Conservation (phyloP, 164 flowering plant species). For the Euptelea pleiosperma region DNA sequence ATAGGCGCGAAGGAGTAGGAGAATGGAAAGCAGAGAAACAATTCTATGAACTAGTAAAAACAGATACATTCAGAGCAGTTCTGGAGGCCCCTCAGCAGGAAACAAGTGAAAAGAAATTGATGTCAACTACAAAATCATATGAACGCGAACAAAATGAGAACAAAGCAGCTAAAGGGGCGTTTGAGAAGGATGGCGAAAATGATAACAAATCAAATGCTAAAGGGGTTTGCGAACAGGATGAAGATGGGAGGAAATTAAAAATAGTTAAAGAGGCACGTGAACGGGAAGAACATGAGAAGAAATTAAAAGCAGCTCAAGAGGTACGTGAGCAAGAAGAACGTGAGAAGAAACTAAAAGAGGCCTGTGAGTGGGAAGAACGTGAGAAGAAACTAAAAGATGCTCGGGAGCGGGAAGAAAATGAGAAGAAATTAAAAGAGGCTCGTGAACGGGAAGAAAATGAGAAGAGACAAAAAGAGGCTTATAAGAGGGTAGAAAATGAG, state of each 20-base stretch:
- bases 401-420: conserved; percentile 10
- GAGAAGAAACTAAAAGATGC: conserved; percentile 16
- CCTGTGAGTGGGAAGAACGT: conserved; percentile 11
- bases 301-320: conserved; percentile 18
- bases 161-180: conserved; percentile 7
- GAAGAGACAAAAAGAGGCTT: conserved; percentile 8
- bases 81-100: conserved; percentile 15
- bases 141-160: conserved; percentile 12
- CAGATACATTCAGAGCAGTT: conserved; percentile 20
- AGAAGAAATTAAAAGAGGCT: conserved; percentile 5
- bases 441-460: conserved; percentile 16
- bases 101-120: conserved; percentile 16
- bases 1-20: conserved; percentile 30
- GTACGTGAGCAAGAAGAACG: conserved; percentile 8
- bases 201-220: conserved; percentile 13
- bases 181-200: conserved; percentile 20
- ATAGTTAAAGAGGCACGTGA: conserved; percentile 14
- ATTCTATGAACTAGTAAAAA: conserved; percentile 52
- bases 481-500: not conserved
- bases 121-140: conserved; percentile 9
- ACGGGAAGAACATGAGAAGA: conserved; percentile 28
- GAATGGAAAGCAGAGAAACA: conserved; percentile 66
- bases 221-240: conserved; percentile 24
- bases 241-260: conserved; percentile 16
- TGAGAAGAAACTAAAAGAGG: conserved; percentile 16